These are phyloP conservation scores for Trapa incisa DNA, from an alignment of 345 rosid species.

Conservation along the genomic window DNA sequence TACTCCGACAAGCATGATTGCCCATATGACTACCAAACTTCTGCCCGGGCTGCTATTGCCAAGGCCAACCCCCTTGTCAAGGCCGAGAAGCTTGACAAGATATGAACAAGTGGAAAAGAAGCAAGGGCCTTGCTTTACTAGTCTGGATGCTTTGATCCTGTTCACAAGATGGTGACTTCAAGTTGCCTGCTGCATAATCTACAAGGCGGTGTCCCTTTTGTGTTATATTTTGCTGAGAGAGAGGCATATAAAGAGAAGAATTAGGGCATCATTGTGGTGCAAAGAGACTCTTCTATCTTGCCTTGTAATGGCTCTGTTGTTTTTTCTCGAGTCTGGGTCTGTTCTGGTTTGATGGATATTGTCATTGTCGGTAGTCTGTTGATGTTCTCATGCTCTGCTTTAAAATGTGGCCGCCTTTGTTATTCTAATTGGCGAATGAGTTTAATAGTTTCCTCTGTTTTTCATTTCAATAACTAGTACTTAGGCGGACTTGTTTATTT, in stretches of 20 bases:
- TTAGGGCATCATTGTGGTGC: conserved; percentile 16
- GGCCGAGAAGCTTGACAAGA: conserved; percentile 89
- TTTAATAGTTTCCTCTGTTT: no score
- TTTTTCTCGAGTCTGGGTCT: conserved; percentile 24
- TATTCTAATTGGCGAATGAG: conserved; percentile 11
- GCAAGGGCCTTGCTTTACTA: conserved; percentile 1
- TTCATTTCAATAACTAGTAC: background rate
- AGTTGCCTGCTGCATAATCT: conserved; percentile 17
- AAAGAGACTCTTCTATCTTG: conserved; percentile 23
- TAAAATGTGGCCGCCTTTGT: conserved; percentile 14
- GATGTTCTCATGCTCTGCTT: conserved; percentile 17
- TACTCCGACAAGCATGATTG: conserved; percentile 80
- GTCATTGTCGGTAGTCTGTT: conserved; percentile 16
- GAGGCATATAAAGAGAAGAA: conserved; percentile 13
- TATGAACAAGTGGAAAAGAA: conserved; percentile 21
- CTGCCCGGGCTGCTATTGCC: conserved; percentile 75
- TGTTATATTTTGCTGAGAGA: conserved; percentile 19
- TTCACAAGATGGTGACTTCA: conserved; percentile 12
- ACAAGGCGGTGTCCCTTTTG: conserved; percentile 26
- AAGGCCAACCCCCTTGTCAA: conserved; percentile 80
- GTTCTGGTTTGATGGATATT: conserved; percentile 31
- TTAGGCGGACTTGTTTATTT: no score
- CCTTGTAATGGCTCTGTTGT: conserved; percentile 24
- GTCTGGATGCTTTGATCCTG: conserved; percentile 17
- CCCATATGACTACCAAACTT: conserved; percentile 59